These are phyloP conservation scores for Termitomyces sp. DNA, from an alignment of 768 basidiomycete genomes.

Conservation along the genomic window DNA sequence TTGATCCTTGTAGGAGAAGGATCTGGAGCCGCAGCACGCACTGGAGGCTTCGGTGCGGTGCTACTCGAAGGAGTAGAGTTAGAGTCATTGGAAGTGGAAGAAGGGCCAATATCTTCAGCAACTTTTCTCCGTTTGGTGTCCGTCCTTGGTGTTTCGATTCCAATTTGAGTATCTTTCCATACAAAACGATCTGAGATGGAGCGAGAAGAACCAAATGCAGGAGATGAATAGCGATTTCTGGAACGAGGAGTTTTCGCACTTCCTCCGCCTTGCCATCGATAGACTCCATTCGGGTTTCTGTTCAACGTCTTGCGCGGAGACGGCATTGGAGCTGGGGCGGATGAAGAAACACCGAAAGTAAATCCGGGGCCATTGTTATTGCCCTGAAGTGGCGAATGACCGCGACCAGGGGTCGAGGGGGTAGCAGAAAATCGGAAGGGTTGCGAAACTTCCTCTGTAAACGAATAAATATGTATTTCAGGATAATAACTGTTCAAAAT, in stretches of 20 bases:
- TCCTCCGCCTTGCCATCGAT: conserved; percentile 74
- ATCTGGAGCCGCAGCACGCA: conserved; percentile 30
- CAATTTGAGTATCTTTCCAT: conserved; percentile 30
- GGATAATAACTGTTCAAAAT: not conserved
- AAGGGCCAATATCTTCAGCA: conserved; percentile 36
- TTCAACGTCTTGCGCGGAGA: conserved; percentile 52
- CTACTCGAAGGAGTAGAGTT: conserved; percentile 12
- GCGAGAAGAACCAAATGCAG: conserved; percentile 62
- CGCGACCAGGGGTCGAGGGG: conserved; percentile 36
- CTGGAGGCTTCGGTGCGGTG: conserved; percentile 18
- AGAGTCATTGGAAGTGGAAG: conserved; percentile 25
- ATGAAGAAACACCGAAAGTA: conserved; percentile 14
- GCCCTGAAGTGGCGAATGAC: conserved; percentile 27
- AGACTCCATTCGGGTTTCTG: conserved; percentile 72
- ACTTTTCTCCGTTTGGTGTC: conserved; percentile 65
- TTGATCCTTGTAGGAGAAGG: conserved; percentile 29
- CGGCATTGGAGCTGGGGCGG: conserved; percentile 18
- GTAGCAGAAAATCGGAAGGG: conserved; percentile 63
- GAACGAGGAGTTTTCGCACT: conserved; percentile 51
- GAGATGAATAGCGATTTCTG: conserved; percentile 70
- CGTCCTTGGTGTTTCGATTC: conserved; percentile 33
- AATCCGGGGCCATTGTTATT: conserved; percentile 17
- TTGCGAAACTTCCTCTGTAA: conserved; percentile 34
- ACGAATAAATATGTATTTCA: conserved; percentile 2
- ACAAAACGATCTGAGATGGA: conserved; percentile 36